Evolutionary conservation across 139 green algal genomes (phyloP).

Genomic region (Protoeuglena noctilucae): DNA sequence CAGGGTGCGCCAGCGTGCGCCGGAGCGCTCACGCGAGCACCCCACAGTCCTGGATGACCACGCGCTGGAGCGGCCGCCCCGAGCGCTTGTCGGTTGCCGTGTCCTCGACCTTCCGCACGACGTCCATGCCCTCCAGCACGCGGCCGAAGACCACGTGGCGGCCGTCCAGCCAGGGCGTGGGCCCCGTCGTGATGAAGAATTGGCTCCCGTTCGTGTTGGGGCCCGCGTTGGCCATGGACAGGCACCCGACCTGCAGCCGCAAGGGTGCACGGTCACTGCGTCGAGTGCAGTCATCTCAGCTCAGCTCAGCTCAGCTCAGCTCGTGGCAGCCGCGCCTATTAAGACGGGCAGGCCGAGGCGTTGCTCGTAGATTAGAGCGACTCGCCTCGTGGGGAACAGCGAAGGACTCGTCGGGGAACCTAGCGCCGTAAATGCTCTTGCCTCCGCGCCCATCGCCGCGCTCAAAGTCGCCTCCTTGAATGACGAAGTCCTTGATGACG

Average conservation of each 20-base stretch:
- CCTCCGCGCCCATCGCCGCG: constrained; percentile 29
- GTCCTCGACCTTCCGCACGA: constrained; percentile 81
- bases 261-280: too few relatives aligned
- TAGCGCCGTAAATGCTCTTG: constrained; percentile 35
- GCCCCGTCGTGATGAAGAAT: constrained; percentile 34
- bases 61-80: too few relatives aligned
- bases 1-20: too few relatives aligned
- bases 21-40: too few relatives aligned
- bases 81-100: constrained; percentile 16
- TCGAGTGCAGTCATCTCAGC: too few relatives aligned
- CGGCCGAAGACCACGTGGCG: constrained; percentile 13
- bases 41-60: too few relatives aligned
- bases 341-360: too few relatives aligned
- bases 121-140: constrained; percentile 84
- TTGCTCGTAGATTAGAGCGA: too few relatives aligned
- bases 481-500: constrained; percentile 44
- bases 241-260: constrained; percentile 6
- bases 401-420: constrained; percentile 60
- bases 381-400: constrained; percentile 70
- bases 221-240: constrained; percentile 30
- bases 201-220: constrained; percentile 29
- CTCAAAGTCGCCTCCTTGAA: too few relatives aligned
- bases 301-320: too few relatives aligned
- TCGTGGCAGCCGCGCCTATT: too few relatives aligned
- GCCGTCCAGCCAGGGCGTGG: constrained; percentile 24